Conservation (phyloP, 257 asterid species). For the Gentiana macrophylla region DNA sequence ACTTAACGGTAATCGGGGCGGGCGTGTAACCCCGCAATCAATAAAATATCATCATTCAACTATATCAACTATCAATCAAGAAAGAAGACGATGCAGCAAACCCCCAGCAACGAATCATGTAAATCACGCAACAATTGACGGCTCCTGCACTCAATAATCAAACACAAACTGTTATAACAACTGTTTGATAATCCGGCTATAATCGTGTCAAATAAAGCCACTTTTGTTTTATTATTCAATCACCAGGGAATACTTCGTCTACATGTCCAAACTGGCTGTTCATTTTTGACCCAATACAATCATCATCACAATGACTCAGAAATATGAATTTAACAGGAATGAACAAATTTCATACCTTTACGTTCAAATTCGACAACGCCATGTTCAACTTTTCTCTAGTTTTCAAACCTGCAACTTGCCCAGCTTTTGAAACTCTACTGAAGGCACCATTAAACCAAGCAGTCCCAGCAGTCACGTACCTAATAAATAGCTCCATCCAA, state of each 20-base stretch:
- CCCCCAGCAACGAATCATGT: neutral
- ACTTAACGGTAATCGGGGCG: neutral
- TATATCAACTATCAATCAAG: neutral
- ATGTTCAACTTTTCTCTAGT: slow-evolving; percentile 84
- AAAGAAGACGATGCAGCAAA: slow-evolving; percentile 4
- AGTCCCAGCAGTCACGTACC: slow-evolving; percentile 92
- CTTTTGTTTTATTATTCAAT: neutral
- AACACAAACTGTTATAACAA: neutral
- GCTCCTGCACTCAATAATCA: slow-evolving; percentile 21
- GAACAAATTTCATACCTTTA: slow-evolving; percentile 42
- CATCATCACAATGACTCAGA: neutral
- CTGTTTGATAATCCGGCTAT: too few species aligned
- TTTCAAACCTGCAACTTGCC: slow-evolving; percentile 86
- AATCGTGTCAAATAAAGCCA: too few species aligned
- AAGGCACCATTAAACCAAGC: slow-evolving; percentile 92
- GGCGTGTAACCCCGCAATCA: slow-evolving; percentile 5
- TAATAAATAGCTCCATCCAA: slow-evolving; percentile 21
- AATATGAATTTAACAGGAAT: neutral
- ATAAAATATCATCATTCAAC: slow-evolving; percentile 1
- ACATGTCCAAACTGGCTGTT: too few species aligned
- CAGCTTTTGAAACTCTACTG: slow-evolving; percentile 79
- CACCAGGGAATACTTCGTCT: too few species aligned
- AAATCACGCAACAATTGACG: slow-evolving; percentile 21
- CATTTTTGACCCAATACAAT: neutral
- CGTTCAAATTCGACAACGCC: slow-evolving; percentile 69